Evolutionary conservation across 768 basidiomycete species (phyloP), one percentile per base, ranked within the genome.

Genomic region (Tremella yokohamensis): DNA sequence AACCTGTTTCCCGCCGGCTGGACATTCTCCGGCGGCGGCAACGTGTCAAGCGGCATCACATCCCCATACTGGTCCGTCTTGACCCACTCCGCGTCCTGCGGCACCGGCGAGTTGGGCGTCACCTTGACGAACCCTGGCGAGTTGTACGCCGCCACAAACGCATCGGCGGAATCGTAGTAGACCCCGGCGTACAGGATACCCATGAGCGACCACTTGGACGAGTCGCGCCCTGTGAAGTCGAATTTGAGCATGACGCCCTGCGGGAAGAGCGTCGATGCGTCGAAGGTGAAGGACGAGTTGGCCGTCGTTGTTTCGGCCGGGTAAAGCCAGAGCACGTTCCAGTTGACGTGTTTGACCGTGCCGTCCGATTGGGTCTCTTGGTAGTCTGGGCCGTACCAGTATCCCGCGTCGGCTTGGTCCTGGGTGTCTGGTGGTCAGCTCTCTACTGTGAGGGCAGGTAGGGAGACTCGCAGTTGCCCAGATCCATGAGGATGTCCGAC

Each of bases 101-200:
- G 29, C 29, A 34, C 29, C 62, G 75, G 65, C 15, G 39, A n/a
- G 26, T 78, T 72, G 1, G 82, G 79, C 49, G 78, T 75, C 34
- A 85, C 79, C 0, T 83, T 82, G 39, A 82, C 82, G 60, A 83
- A 80, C 48, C 72, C 48, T 6, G 8, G 7, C 48, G 16, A 24
- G 20, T 49, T 69, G 74, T 80, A 85, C 0, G 84, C 84, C 26
- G 77, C 79, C 54, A 82, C 56, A 75, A 87, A 85, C 0, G 80
- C 80, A 15, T 80, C 81, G 1, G 76, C 64, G 22, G 78, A 78
- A 13, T 77, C 51, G 71, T 84, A 87, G 24, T 83, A 64, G 67
- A 84, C 83, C 56, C 82, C 79, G 57, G 85, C 84, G 68, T 86
- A 85, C 25, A 85, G 81, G 58, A 84, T 70, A 76, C 83, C 83